Percentiles rank a stretch among this genome's conserved stretches.
Evolutionary conservation across 2,329 filamentous ascomycete genomes (phyloP).

Genomic region (Phialophora macrospora): DNA sequence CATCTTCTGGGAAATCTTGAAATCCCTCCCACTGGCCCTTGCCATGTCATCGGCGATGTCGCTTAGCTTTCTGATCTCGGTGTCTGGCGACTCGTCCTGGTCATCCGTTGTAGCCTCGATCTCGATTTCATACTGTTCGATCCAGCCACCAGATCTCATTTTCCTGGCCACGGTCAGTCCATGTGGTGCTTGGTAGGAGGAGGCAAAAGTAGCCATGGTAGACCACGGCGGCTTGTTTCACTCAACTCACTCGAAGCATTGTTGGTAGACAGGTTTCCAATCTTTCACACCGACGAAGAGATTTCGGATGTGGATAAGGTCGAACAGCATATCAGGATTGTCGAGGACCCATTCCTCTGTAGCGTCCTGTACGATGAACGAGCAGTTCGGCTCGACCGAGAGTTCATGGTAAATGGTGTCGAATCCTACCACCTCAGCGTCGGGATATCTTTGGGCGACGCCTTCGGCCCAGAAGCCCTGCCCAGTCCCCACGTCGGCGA

Average conservation of each 20-base stretch:
- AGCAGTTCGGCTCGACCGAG: conserved; percentile 42
- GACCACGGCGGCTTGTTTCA: no score
- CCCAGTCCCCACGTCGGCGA: conserved; percentile 45
- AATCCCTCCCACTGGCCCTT: conserved; percentile 38
- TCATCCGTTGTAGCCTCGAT: conserved; percentile 40
- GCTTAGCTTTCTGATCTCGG: conserved; percentile 35
- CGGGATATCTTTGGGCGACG: conserved; percentile 43
- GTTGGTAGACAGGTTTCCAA: conserved; percentile 45
- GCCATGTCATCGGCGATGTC: conserved; percentile 33
- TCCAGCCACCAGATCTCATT: conserved; percentile 46
- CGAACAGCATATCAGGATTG: conserved; percentile 45
- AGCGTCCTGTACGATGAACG: conserved; percentile 45
- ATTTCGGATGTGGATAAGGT: conserved; percentile 51
- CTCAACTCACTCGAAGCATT: conserved; percentile 43
- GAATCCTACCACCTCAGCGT: conserved; percentile 45
- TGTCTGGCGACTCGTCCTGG: conserved; percentile 33
- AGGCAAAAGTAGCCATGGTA: neutral
- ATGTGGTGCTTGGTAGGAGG: neutral
- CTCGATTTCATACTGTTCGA: conserved; percentile 45
- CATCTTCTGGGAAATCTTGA: conserved; percentile 39
- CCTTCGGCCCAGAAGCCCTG: conserved; percentile 44
- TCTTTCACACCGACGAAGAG: conserved; percentile 46
- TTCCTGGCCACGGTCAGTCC: conserved; percentile 39
- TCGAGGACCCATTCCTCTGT: conserved; percentile 46
- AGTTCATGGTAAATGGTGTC: conserved; percentile 45